Percentiles rank a stretch among this genome's conserved stretches.
These are phyloP conservation scores for Craterostigma plantagineum DNA, from an alignment of 257 asterid genomes.

Conservation along the genomic window DNA sequence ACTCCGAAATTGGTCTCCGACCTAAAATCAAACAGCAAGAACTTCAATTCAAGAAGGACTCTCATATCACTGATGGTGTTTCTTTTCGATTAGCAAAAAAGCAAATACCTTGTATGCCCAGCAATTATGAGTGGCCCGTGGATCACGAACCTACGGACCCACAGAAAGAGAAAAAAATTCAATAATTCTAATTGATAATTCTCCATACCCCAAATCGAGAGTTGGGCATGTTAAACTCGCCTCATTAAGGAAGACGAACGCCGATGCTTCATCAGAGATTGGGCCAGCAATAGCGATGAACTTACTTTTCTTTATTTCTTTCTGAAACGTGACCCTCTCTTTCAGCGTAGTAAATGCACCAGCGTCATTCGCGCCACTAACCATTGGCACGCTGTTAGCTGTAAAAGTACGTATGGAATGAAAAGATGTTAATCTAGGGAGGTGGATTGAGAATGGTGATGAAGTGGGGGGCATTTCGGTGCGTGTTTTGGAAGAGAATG, in stretches of 20 bases:
- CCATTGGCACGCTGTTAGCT: no score
- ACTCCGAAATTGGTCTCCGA: constrained; percentile 73
- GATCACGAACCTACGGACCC: constrained; percentile 46
- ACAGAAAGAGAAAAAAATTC: constrained; percentile 1
- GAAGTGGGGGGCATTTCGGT: no score
- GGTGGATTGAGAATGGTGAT: no score
- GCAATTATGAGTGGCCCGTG: constrained; percentile 88
- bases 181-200: no score
- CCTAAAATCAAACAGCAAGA: constrained; percentile 16
- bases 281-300: constrained; percentile 78
- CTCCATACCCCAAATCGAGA: no score
- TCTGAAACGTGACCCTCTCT: constrained; percentile 43
- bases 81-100: not conserved
- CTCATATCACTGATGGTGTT: no score
- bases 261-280: constrained; percentile 50
- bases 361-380: constrained; percentile 1
- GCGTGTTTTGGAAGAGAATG: no score
- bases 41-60: not conserved
- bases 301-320: constrained; percentile 73
- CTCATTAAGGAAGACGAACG: constrained; percentile 59
- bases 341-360: constrained; percentile 52
- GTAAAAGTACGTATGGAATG: no score
- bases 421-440: no score
- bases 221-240: constrained; percentile 11
- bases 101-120: constrained; percentile 79